These are phyloP conservation scores for Mimosa bimucronata DNA, from an alignment of 306 rosid genomes.

Conservation along the genomic window DNA sequence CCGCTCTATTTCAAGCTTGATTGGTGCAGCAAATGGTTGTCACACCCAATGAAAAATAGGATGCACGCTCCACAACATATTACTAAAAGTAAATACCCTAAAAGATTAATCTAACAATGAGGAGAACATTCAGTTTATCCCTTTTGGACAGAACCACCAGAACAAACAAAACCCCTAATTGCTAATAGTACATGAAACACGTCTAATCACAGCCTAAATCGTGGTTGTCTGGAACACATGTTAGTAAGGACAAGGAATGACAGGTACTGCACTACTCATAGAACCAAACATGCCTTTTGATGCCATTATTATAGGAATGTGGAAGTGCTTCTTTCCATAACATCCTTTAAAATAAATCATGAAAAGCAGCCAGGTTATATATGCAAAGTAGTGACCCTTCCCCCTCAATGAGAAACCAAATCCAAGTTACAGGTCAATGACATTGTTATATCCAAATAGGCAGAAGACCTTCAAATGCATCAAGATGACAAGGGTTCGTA, in stretches of 20 bases:
- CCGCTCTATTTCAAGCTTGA: conserved; percentile 32
- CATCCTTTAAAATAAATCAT: conserved; percentile 52
- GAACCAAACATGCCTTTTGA: conserved; percentile 53
- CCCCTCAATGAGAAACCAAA: conserved; percentile 34
- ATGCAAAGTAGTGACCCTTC: conserved; percentile 33
- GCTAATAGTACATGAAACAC: conserved; percentile 48
- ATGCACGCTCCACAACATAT: conserved; percentile 49
- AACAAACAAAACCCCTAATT: conserved; percentile 46
- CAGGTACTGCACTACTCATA: conserved; percentile 50
- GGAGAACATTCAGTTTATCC: conserved; percentile 55
- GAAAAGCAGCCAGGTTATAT: conserved; percentile 44
- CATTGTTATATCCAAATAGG: conserved; percentile 19
- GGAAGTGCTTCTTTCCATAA: conserved; percentile 54
- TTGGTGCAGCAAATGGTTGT: conserved; percentile 26
- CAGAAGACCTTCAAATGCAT: conserved; percentile 29
- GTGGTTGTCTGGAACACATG: conserved; percentile 54
- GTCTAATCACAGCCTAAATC: conserved; percentile 62
- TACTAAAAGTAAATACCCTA: conserved; percentile 56
- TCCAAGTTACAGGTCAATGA: conserved; percentile 43
- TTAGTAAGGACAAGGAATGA: conserved; percentile 48
- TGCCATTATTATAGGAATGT: conserved; percentile 47
- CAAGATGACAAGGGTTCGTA: conserved; percentile 96
- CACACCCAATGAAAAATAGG: conserved; percentile 44
- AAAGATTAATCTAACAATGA: conserved; percentile 72
- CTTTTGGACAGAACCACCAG: conserved; percentile 45